A percentile compares a stretch with the other conserved stretches of the same genome.
Conservation (phyloP, 306 rosid species). For the Begonia masoniana region DNA sequence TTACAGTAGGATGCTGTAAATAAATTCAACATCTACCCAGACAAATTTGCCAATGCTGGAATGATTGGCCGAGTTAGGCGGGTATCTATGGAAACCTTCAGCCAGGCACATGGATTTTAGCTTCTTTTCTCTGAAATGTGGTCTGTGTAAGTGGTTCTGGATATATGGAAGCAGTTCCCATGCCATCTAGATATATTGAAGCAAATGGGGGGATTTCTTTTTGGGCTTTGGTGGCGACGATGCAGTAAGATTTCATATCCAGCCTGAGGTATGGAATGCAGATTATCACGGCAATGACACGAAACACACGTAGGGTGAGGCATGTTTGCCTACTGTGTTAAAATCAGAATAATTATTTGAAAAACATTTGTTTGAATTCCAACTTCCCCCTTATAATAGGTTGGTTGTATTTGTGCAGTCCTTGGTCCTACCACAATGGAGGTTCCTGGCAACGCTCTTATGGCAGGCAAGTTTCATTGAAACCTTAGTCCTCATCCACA, state of each 20-base stretch:
- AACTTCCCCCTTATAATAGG: no score
- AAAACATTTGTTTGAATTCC: no score
- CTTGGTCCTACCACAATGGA: slow-evolving; percentile 84
- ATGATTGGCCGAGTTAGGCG: slow-evolving; percentile 75
- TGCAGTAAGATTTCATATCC: slow-evolving; percentile 90
- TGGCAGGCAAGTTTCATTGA: slow-evolving; percentile 61
- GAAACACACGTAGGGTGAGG: slow-evolving; percentile 56
- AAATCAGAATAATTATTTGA: no score
- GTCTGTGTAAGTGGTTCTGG: slow-evolving; percentile 56
- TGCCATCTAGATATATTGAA: slow-evolving; percentile 77
- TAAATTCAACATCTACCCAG: slow-evolving; percentile 84
- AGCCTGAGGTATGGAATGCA: slow-evolving; percentile 85
- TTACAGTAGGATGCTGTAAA: slow-evolving; percentile 77
- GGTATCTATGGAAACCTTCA: slow-evolving; percentile 82
- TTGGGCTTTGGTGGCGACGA: slow-evolving; percentile 72
- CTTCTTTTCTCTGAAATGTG: slow-evolving; percentile 80
- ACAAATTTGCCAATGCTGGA: slow-evolving; percentile 73
- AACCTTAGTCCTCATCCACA: not conserved
- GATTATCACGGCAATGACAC: slow-evolving; percentile 86
- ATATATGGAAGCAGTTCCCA: slow-evolving; percentile 53
- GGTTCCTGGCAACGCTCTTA: slow-evolving; percentile 85
- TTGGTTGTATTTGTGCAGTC: slow-evolving; percentile 37
- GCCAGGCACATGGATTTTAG: slow-evolving; percentile 93
- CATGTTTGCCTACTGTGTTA: not conserved
- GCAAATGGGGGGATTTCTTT: slow-evolving; percentile 72